Percentiles rank a stretch among this genome's conserved stretches.
These are phyloP conservation scores for Daldinia sp. DNA, from an alignment of 2,329 filamentous ascomycete genomes.

Conservation along the genomic window DNA sequence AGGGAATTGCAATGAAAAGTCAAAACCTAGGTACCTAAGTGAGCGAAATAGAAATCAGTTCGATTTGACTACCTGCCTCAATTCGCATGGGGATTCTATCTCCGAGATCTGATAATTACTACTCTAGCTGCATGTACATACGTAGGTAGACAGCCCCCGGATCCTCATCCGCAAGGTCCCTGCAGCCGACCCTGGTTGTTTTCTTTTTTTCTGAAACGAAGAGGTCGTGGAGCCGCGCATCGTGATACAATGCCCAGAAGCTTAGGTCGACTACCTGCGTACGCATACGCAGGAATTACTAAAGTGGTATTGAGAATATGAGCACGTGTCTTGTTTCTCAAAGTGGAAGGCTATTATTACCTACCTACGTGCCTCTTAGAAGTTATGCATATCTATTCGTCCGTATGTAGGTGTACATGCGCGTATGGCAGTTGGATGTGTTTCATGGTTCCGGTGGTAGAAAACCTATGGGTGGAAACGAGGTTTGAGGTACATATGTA, in stretches of 20 bases:
- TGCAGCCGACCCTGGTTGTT: neutral
- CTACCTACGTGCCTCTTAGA: neutral
- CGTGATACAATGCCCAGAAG: constrained; percentile 7
- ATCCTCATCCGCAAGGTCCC: neutral
- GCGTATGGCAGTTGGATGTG: neutral
- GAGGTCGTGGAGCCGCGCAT: neutral
- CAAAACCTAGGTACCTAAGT: neutral
- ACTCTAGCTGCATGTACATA: neutral
- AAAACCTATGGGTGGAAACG: neutral
- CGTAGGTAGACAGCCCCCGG: neutral
- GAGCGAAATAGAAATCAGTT: no score
- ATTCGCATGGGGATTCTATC: neutral
- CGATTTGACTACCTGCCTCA: neutral
- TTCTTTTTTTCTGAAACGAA: neutral
- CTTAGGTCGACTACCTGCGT: neutral
- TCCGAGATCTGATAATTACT: constrained; percentile 1
- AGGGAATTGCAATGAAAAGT: neutral
- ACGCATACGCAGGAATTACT: neutral
- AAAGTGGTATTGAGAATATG: neutral
- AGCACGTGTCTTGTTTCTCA: neutral
- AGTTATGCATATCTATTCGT: neutral
- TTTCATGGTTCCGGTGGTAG: neutral
- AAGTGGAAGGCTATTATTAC: neutral
- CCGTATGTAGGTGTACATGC: neutral
- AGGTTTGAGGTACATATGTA: neutral